phyloP scores from a whole-genome alignment of 139 green algal species.

The Ettlia oleoabundans region DNA sequence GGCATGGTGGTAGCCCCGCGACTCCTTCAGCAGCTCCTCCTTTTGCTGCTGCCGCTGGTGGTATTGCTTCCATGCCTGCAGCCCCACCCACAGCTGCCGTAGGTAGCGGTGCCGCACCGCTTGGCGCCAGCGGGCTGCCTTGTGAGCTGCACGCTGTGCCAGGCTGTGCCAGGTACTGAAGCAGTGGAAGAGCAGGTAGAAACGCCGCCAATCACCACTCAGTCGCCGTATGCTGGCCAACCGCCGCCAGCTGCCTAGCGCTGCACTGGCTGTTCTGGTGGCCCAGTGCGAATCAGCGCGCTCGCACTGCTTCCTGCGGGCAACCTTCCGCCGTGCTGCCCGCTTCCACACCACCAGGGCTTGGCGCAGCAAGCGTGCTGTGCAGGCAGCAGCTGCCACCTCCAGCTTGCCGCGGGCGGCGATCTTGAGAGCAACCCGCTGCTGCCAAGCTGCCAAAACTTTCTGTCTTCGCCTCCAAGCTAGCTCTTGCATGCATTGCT shows the following conservation, averaged over 20 bases:
- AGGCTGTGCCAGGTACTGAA: not conserved
- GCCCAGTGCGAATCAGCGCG: not conserved
- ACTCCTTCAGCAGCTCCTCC: not conserved
- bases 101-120: slow-evolving; percentile 9
- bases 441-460: not conserved
- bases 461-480: not conserved
- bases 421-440: not conserved
- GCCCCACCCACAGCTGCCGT: not conserved
- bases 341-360: not conserved
- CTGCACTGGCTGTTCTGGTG: not conserved
- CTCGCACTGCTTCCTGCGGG: not conserved
- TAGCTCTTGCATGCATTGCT: not conserved
- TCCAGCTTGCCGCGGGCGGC: not conserved
- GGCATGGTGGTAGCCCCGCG: not conserved
- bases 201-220: not conserved
- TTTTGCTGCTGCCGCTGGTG: not conserved
- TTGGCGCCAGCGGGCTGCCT: not conserved
- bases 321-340: not conserved
- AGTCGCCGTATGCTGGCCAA: not conserved
- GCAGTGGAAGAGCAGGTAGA: not conserved
- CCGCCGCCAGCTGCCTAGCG: not conserved
- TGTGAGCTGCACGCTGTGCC: not conserved
- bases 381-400: not conserved
- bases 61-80: not conserved
- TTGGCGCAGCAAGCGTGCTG: not conserved